Percentiles rank a stretch among this genome's conserved stretches.
Conservation (phyloP, 23 red algal genomes). For the Agarophyton chilense region DNA sequence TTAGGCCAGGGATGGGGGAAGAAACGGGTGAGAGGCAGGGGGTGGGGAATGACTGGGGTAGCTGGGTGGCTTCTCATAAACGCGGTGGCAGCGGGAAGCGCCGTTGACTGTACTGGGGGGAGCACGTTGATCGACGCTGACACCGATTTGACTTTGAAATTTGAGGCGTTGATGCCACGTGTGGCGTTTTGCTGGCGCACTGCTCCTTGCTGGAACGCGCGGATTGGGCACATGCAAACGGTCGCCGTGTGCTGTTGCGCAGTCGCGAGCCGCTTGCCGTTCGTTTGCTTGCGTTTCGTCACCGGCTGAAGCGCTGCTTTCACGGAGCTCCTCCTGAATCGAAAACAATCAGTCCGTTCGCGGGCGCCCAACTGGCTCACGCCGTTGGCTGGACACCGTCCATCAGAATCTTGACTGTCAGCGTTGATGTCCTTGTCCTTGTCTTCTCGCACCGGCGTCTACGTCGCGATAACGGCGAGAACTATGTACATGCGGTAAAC, state of each 20-base stretch:
- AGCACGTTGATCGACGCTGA: conserved; percentile 3
- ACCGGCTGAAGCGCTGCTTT: not conserved
- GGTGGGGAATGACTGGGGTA: no score
- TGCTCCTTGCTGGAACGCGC: not conserved
- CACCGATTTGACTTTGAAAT: conserved; percentile 15
- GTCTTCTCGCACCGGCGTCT: no score
- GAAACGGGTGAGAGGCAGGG: not conserved
- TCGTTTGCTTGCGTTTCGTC: conserved; percentile 7
- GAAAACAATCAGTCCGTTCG: no score
- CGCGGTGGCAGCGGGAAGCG: not conserved
- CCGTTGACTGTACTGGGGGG: not conserved
- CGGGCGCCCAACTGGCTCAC: no score
- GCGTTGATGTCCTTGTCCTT: no score
- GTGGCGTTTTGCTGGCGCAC: conserved; percentile 6
- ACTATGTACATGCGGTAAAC: no score
- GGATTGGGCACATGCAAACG: conserved; percentile 19
- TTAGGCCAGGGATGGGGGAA: not conserved
- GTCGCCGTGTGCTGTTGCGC: not conserved
- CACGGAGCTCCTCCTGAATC: not conserved
- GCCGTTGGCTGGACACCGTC: no score
- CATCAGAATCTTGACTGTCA: no score
- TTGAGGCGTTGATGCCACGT: not conserved
- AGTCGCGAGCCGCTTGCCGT: conserved; percentile 31
- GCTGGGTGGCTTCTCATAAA: not conserved
- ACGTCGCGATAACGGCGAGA: no score